phyloP scores from a whole-genome alignment of 176 grass and related monocot species.

The Paspalum vaginatum region DNA sequence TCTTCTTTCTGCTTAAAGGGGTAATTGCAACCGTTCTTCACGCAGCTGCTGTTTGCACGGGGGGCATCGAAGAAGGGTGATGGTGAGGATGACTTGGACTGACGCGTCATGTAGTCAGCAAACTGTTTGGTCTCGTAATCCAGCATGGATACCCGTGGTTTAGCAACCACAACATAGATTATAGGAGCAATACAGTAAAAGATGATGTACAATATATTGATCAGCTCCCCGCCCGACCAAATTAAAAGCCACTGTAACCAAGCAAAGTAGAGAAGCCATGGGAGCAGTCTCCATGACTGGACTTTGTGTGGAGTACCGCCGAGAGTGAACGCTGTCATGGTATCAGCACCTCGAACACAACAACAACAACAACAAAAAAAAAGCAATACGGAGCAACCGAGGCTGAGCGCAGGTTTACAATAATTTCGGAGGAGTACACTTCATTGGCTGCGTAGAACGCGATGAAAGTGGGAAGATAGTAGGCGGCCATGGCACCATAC shows the following conservation, averaged over 20 bases:
- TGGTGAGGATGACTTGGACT: background rate
- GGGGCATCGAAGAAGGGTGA: background rate
- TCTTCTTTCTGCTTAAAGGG: background rate
- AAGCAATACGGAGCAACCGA: background rate
- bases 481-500: background rate
- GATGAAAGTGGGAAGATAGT: background rate
- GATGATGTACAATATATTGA: too few species aligned
- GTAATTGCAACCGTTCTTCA: background rate
- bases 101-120: background rate
- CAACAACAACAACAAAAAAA: too few species aligned
- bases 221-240: too few species aligned
- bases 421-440: background rate
- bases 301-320: background rate
- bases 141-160: background rate
- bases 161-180: background rate
- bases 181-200: background rate
- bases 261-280: background rate
- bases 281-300: background rate
- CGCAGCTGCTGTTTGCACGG: too few species aligned
- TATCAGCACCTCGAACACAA: background rate
- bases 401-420: fast-evolving
- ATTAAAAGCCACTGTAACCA: background rate
- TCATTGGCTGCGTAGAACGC: background rate
- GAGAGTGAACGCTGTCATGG: background rate
- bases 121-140: background rate